Percentiles rank a stretch among this genome's conserved stretches.
phyloP scores from a whole-genome alignment of 169 alveolate species.

The Toxoplasma gondii region DNA sequence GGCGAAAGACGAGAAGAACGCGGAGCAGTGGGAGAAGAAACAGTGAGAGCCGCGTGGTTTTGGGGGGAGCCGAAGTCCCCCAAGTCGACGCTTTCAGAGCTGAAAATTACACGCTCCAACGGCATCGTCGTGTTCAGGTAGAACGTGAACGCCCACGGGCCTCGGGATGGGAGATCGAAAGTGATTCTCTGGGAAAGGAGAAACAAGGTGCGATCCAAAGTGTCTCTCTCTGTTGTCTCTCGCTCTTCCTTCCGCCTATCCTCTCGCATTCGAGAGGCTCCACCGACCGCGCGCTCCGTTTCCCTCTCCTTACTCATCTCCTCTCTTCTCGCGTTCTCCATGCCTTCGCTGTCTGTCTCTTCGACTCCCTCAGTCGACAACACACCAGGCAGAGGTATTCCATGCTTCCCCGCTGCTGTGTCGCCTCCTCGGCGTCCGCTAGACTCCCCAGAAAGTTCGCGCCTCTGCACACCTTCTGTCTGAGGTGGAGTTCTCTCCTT shows the following conservation, averaged over 20 bases:
- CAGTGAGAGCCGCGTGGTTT: too few relatives aligned
- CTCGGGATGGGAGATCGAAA: background rate
- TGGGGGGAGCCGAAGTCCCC: too few relatives aligned
- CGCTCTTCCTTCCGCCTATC: background rate
- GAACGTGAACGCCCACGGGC: constrained; percentile 14
- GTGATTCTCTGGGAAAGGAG: background rate
- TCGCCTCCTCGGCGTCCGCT: too few relatives aligned
- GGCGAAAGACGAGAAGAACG: background rate
- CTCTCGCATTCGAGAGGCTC: background rate
- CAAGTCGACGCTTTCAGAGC: background rate
- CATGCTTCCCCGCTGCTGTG: too few relatives aligned
- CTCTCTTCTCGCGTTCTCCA: background rate
- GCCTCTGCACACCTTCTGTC: too few relatives aligned
- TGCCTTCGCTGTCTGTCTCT: too few relatives aligned
- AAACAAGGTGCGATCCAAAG: too few relatives aligned
- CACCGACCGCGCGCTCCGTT: background rate
- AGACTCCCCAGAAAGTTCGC: too few relatives aligned
- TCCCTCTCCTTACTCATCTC: background rate
- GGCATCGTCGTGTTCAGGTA: background rate
- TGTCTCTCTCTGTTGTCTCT: too few relatives aligned
- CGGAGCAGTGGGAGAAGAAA: background rate
- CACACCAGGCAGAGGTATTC: too few relatives aligned
- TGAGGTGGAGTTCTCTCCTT: too few relatives aligned
- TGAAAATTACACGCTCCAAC: background rate
- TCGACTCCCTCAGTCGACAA: too few relatives aligned